These are phyloP conservation scores for Glebionis coronaria DNA, from an alignment of 129 eudicot genomes.

Conservation along the genomic window DNA sequence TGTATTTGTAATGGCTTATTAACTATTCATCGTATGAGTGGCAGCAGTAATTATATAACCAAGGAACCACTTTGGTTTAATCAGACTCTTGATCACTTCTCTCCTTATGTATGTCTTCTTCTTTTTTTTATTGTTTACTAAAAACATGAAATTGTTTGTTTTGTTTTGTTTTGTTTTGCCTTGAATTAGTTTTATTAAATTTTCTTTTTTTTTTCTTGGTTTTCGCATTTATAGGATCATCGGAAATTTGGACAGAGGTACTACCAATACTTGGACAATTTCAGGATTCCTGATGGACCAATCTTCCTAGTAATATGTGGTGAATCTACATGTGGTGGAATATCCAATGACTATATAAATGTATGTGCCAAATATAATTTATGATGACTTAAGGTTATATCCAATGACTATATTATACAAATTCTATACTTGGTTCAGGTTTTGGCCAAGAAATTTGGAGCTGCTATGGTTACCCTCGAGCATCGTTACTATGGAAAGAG, in stretches of 20 bases:
- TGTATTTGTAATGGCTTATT: conserved; percentile 33
- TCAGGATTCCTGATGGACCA: conserved; percentile 82
- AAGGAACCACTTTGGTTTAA: conserved; percentile 66
- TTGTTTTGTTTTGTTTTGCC: no score
- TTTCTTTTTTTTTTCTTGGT: neutral
- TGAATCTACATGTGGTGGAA: conserved; percentile 85
- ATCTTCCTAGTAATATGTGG: conserved; percentile 85
- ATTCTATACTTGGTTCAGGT: no score
- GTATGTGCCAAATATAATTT: conserved; percentile 39
- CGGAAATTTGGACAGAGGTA: conserved; percentile 78
- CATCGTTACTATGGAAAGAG: no score
- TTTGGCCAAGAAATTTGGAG: no score
- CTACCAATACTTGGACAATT: conserved; percentile 69
- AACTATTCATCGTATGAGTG: conserved; percentile 27
- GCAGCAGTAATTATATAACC: conserved; percentile 48
- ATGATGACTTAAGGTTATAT: no score
- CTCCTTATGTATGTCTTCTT: conserved; percentile 59
- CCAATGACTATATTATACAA: no score
- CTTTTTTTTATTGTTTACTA: no score
- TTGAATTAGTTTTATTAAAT: neutral
- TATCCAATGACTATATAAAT: conserved; percentile 68
- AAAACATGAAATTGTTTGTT: no score
- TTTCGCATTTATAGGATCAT: conserved; percentile 61
- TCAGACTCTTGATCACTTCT: conserved; percentile 94
- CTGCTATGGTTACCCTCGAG: no score